Conservation (phyloP, 164 flowering plant species). For the Chimonanthus salicifolius region DNA sequence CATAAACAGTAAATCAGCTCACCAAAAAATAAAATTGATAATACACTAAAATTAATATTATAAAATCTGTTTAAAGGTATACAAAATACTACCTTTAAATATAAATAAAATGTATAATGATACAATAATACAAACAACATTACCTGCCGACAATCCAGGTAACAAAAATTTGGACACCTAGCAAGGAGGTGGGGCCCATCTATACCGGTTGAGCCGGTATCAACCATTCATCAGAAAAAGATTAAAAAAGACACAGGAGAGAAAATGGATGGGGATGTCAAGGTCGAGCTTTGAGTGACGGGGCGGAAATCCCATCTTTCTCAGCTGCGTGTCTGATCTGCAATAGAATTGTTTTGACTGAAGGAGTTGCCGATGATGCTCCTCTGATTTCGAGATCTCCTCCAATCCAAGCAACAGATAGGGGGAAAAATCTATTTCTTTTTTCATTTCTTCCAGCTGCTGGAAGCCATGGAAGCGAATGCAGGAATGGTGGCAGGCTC, state of each 20-base stretch:
- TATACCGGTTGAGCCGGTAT: not conserved
- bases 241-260: not conserved
- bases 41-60: too few relatives aligned
- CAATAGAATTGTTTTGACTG: not conserved
- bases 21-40: too few relatives aligned
- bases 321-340: not conserved
- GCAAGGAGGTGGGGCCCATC: not conserved
- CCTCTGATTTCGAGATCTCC: not conserved
- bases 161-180: too few relatives aligned
- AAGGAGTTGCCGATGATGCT: not conserved
- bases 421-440: not conserved
- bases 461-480: conserved; percentile 58
- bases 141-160: too few relatives aligned
- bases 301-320: not conserved
- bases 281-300: not conserved
- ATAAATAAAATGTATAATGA: too few relatives aligned
- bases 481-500: conserved; percentile 97
- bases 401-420: not conserved
- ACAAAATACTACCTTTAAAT: too few relatives aligned
- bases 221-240: not conserved
- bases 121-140: too few relatives aligned
- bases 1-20: too few relatives aligned
- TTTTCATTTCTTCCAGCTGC: not conserved
- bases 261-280: not conserved
- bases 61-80: too few relatives aligned